A percentile compares a stretch with the other conserved stretches of the same genome.
Conservation (phyloP, 352 stramenopile genomes). For the Aphanomyces invadans region DNA sequence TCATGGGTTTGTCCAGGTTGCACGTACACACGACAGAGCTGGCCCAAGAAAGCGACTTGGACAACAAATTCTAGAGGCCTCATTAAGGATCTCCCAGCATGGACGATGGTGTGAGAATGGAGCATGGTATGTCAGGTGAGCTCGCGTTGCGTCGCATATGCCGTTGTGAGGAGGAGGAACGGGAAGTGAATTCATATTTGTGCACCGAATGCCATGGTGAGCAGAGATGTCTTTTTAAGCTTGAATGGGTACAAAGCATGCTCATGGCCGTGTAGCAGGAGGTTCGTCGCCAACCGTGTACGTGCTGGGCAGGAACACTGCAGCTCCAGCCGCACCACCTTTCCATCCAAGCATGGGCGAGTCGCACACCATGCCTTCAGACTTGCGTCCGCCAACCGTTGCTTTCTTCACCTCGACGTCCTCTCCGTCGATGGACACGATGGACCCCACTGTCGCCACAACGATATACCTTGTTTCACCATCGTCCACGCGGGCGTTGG, state of each 20-base stretch:
- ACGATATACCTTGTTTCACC: slow-evolving; percentile 26
- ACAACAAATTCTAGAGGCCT: too few relatives aligned
- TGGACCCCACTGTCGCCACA: slow-evolving; percentile 27
- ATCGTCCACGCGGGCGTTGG: slow-evolving; percentile 26
- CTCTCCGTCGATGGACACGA: slow-evolving; percentile 33
- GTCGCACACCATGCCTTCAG: slow-evolving; percentile 75
- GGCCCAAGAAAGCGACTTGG: too few relatives aligned
- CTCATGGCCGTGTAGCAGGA: slow-evolving; percentile 35
- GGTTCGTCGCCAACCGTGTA: slow-evolving; percentile 36
- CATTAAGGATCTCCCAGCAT: too few relatives aligned
- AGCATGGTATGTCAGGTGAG: too few relatives aligned
- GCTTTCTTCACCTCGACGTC: slow-evolving; percentile 49
- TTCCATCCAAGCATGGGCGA: slow-evolving; percentile 61
- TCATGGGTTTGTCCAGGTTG: too few relatives aligned
- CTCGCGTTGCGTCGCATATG: too few relatives aligned
- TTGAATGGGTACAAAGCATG: not conserved
- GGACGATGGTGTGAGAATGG: too few relatives aligned
- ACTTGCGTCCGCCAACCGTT: slow-evolving; percentile 47
- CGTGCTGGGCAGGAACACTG: slow-evolving; percentile 45
- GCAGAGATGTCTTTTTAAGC: not conserved
- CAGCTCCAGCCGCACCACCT: slow-evolving; percentile 41
- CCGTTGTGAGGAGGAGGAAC: too few relatives aligned
- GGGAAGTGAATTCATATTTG: too few relatives aligned
- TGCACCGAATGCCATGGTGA: too few relatives aligned
- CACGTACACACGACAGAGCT: too few relatives aligned